A percentile compares a stretch with the other conserved stretches of the same genome.
Conservation (phyloP, 345 rosid species). For the Noccaea bulbosa region DNA sequence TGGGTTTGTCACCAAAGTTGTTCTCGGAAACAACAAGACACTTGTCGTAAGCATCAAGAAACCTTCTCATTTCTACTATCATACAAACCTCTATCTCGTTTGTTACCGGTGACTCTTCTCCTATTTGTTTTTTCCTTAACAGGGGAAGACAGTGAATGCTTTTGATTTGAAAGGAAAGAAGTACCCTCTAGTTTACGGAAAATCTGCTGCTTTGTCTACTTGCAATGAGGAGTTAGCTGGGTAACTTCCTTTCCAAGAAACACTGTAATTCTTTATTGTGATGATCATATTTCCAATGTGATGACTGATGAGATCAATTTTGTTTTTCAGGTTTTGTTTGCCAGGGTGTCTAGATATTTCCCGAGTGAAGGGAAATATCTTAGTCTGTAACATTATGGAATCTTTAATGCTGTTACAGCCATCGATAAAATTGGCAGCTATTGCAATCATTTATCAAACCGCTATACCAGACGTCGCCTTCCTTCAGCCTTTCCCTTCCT, state of each 20-base stretch:
- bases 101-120: background rate
- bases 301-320: background rate
- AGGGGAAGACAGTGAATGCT: slow-evolving; percentile 52
- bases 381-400: background rate
- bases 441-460: background rate
- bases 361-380: slow-evolving; percentile 42
- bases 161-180: slow-evolving; percentile 39
- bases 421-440: background rate
- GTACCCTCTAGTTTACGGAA: slow-evolving; percentile 43
- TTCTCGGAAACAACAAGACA: slow-evolving; percentile 48
- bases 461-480: background rate
- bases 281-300: no score
- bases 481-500: background rate
- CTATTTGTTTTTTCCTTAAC: background rate
- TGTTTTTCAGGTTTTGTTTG: background rate
- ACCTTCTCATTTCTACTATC: background rate
- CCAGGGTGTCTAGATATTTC: background rate
- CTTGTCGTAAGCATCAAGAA: slow-evolving; percentile 44
- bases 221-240: background rate
- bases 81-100: background rate
- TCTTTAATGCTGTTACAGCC: slow-evolving; percentile 26
- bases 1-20: slow-evolving; percentile 39
- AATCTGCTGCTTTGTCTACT: slow-evolving; percentile 9
- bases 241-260: slow-evolving; percentile 20
- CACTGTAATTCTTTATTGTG: background rate